Evolutionary conservation across 2,329 filamentous ascomycete genomes (phyloP).

Genomic region (Paecilomyces sp.): DNA sequence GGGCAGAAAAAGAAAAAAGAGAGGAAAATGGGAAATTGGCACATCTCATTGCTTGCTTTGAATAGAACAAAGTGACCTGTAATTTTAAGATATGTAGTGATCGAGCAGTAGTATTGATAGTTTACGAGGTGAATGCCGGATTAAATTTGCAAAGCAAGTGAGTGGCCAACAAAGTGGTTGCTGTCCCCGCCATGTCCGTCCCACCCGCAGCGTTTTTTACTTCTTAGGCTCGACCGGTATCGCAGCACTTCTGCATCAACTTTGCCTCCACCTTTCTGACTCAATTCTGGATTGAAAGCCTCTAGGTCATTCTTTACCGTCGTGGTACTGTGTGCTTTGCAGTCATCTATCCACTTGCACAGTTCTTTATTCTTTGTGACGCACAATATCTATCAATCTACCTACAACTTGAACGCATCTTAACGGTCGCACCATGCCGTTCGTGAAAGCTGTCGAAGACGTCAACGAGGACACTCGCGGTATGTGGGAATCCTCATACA

Average conservation of each 20-base stretch:
- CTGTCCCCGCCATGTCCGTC: background rate
- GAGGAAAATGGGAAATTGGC: background rate
- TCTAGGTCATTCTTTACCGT: background rate
- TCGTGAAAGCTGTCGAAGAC: constrained; percentile 30
- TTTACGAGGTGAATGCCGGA: background rate
- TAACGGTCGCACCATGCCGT: constrained; percentile 27
- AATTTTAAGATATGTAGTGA: background rate
- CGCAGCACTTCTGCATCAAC: background rate
- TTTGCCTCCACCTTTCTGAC: background rate
- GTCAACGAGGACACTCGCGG: constrained; percentile 40
- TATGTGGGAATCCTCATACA: constrained; percentile 15
- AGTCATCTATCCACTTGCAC: no score
- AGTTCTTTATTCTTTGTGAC: background rate
- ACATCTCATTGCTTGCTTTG: background rate
- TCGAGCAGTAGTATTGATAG: background rate
- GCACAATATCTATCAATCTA: background rate
- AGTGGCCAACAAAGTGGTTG: background rate
- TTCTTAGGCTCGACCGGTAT: background rate
- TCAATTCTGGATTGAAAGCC: background rate
- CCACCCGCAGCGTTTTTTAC: background rate
- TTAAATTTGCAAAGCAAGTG: background rate
- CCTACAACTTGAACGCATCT: background rate
- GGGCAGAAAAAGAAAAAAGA: background rate
- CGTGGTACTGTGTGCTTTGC: background rate
- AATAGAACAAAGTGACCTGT: background rate